Evolutionary conservation across 306 rosid species (phyloP).

Genomic region (Morella rubra): DNA sequence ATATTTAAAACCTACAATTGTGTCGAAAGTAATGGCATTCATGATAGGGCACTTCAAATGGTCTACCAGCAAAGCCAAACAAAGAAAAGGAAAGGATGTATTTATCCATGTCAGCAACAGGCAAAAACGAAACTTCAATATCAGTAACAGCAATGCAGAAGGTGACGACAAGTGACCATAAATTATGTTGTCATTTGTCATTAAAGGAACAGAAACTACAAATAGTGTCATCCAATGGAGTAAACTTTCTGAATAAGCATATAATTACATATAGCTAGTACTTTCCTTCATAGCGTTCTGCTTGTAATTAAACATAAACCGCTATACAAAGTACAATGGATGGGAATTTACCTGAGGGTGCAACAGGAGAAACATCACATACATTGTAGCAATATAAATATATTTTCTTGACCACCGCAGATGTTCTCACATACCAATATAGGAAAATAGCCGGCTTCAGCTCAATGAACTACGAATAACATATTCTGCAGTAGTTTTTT

Average conservation of each 20-base stretch:
- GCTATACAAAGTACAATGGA: not conserved
- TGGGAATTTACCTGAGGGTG: conserved; percentile 72
- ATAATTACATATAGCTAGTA: not conserved
- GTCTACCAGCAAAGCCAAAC: not conserved
- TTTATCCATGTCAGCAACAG: no score
- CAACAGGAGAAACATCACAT: conserved; percentile 81
- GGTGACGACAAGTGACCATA: not conserved
- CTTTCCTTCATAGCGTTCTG: not conserved
- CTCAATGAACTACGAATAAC: not conserved
- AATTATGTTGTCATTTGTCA: not conserved
- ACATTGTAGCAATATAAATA: conserved; percentile 80
- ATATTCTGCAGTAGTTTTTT: not conserved
- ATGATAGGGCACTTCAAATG: not conserved
- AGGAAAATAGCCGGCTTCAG: conserved; percentile 23
- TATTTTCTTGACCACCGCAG: conserved; percentile 68
- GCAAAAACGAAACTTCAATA: not conserved
- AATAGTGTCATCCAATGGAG: not conserved
- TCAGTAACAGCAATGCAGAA: not conserved
- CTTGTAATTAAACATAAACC: conserved; percentile 10
- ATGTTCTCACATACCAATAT: conserved; percentile 88
- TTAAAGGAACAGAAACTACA: not conserved
- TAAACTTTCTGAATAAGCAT: not conserved
- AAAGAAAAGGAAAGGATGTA: not conserved
- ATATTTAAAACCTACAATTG: conserved; percentile 66
- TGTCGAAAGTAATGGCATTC: not conserved